These are phyloP conservation scores for Sporobolomyces roseus DNA, from an alignment of 768 basidiomycete genomes.

Conservation along the genomic window DNA sequence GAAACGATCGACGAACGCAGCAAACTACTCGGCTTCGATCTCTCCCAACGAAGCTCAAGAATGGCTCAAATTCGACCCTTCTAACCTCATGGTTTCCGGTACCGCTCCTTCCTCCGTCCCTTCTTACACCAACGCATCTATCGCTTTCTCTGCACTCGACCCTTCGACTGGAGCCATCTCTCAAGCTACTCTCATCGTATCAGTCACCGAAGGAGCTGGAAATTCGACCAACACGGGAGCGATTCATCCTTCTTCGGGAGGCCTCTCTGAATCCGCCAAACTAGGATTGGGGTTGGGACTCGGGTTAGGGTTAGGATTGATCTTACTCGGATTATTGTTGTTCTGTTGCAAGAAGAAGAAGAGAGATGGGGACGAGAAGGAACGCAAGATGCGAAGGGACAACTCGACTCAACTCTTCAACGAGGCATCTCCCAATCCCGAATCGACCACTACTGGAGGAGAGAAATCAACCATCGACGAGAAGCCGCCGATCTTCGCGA, in stretches of 20 bases:
- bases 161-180: slow-evolving; percentile 13
- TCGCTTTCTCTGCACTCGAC: slow-evolving; percentile 35
- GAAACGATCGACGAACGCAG: slow-evolving; percentile 14
- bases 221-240: slow-evolving; percentile 16
- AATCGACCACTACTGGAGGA: slow-evolving; percentile 3
- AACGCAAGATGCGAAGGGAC: slow-evolving; percentile 14
- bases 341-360: slow-evolving; percentile 47
- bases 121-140: slow-evolving; percentile 23
- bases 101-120: slow-evolving; percentile 30
- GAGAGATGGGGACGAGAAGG: slow-evolving; percentile 33
- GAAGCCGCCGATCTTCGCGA: slow-evolving; percentile 6
- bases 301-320: slow-evolving; percentile 48
- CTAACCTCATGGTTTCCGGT: slow-evolving; percentile 34
- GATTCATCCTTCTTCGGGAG: not conserved
- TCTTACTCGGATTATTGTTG: slow-evolving; percentile 47
- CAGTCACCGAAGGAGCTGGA: slow-evolving; percentile 17
- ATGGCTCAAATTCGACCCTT: slow-evolving; percentile 41
- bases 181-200: slow-evolving; percentile 30
- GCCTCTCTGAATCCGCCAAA: slow-evolving; percentile 21
- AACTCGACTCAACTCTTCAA: slow-evolving; percentile 12
- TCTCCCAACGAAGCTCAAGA: slow-evolving; percentile 21
- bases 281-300: slow-evolving; percentile 47
- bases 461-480: not conserved
- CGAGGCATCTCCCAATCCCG: not conserved
- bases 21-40: slow-evolving; percentile 33